phyloP scores from a whole-genome alignment of 225 moss, liverwort and hornwort genomes.

The Ulota crispa region DNA sequence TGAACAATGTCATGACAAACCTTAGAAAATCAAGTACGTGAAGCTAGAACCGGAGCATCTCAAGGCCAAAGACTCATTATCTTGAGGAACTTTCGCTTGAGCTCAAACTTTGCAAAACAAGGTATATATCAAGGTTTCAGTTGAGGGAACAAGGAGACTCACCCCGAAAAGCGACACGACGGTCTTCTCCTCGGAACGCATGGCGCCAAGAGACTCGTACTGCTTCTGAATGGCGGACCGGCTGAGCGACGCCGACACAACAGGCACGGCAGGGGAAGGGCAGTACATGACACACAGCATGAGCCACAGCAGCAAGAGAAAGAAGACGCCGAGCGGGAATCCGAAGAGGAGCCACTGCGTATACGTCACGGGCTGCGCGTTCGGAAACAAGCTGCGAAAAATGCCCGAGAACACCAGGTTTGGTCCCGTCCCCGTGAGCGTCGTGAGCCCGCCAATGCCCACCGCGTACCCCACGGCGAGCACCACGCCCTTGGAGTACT shows the following conservation, averaged over 20 bases:
- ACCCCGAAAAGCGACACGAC: constrained; percentile 48
- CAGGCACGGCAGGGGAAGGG: constrained; percentile 42
- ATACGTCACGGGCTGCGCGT: constrained; percentile 66
- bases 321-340: constrained; percentile 52
- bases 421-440: constrained; percentile 80
- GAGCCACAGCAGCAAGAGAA: constrained; percentile 65
- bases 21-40: neutral
- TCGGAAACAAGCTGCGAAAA: constrained; percentile 62
- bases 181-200: constrained; percentile 42
- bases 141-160: neutral
- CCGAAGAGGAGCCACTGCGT: constrained; percentile 71
- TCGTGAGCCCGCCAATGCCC: constrained; percentile 72
- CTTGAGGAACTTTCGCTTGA: neutral
- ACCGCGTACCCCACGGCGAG: constrained; percentile 69
- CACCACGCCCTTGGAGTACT: constrained; percentile 67
- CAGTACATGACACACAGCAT: constrained; percentile 64
- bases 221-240: constrained; percentile 43
- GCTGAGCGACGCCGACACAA: constrained; percentile 46
- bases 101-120: neutral
- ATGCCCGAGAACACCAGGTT: constrained; percentile 76
- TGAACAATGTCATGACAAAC: neutral
- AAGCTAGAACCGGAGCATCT: neutral
- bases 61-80: neutral
- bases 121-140: neutral
- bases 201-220: constrained; percentile 37